Percentiles rank a stretch among this genome's conserved stretches.
Conservation (phyloP, 495 filamentous ascomycete species). For the Talaromyces thailandensis region DNA sequence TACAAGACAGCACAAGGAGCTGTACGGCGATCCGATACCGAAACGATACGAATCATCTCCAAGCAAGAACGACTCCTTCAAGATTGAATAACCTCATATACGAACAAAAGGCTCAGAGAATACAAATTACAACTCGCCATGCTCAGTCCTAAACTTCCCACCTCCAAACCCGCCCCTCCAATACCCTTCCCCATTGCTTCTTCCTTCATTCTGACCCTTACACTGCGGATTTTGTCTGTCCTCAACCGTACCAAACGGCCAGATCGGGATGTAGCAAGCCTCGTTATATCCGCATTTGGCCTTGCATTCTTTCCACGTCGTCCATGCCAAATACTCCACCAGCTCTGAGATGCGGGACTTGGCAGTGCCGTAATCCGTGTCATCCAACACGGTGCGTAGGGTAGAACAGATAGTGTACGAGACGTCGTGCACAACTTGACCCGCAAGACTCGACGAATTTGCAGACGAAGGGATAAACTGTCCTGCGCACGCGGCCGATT, state of each 20-base stretch:
- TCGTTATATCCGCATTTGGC: constrained; percentile 44
- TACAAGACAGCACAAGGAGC: too few relatives aligned
- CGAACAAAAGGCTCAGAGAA: too few relatives aligned
- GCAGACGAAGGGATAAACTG: constrained; percentile 26
- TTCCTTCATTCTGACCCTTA: constrained; percentile 18
- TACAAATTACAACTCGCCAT: not conserved
- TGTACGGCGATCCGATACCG: too few relatives aligned
- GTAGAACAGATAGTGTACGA: constrained; percentile 40
- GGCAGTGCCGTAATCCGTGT: constrained; percentile 15
- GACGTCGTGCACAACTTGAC: constrained; percentile 37
- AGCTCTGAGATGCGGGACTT: constrained; percentile 26
- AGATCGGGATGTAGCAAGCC: constrained; percentile 59
- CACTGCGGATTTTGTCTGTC: constrained; percentile 47
- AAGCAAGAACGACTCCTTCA: too few relatives aligned
- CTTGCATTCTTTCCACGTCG: constrained; percentile 50
- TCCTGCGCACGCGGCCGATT: constrained; percentile 37
- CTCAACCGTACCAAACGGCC: constrained; percentile 47
- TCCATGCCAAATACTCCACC: constrained; percentile 47
- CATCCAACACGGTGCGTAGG: constrained; percentile 30
- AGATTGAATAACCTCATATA: too few relatives aligned
- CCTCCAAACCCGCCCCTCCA: constrained; percentile 19
- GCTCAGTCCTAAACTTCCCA: not conserved
- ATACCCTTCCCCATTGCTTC: constrained; percentile 22
- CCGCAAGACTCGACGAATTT: constrained; percentile 11
- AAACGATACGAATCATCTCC: too few relatives aligned